These are phyloP conservation scores for Rhynchospora tenuis DNA, from an alignment of 176 grass and related monocot species.

Conservation along the genomic window DNA sequence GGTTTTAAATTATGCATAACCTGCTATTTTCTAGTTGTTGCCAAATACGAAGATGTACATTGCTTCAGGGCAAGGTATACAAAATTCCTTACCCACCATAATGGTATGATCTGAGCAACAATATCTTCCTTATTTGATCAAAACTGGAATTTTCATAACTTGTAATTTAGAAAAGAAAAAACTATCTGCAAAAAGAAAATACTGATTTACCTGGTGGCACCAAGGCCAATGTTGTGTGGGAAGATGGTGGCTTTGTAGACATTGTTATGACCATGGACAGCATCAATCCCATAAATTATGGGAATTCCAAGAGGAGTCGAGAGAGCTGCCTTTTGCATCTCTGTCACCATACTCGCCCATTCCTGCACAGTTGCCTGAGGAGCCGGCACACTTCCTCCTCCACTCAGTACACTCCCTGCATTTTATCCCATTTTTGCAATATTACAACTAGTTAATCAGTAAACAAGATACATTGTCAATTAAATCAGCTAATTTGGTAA, in stretches of 20 bases:
- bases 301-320: constrained; percentile 21
- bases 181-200: not conserved
- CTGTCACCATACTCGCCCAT: constrained; percentile 49
- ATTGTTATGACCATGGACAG: constrained; percentile 21
- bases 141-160: not conserved
- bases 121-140: not conserved
- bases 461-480: not conserved
- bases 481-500: not conserved
- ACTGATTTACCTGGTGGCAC: constrained; percentile 34
- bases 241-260: constrained; percentile 26
- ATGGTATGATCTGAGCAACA: not conserved
- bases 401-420: constrained; percentile 58
- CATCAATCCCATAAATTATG: constrained; percentile 26
- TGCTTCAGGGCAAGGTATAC: not conserved
- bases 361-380: constrained; percentile 32
- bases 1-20: not conserved
- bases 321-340: constrained; percentile 32
- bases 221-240: constrained; percentile 23
- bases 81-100: not conserved
- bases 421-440: not conserved
- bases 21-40: not conserved
- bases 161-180: not conserved
- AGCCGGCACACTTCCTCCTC: constrained; percentile 47
- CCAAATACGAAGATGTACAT: not conserved
- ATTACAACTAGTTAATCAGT: not conserved